Evolutionary conservation across 495 filamentous ascomycete species (phyloP), one percentile per base, ranked within the genome.

Genomic region (Penicillium bovifimosum): DNA sequence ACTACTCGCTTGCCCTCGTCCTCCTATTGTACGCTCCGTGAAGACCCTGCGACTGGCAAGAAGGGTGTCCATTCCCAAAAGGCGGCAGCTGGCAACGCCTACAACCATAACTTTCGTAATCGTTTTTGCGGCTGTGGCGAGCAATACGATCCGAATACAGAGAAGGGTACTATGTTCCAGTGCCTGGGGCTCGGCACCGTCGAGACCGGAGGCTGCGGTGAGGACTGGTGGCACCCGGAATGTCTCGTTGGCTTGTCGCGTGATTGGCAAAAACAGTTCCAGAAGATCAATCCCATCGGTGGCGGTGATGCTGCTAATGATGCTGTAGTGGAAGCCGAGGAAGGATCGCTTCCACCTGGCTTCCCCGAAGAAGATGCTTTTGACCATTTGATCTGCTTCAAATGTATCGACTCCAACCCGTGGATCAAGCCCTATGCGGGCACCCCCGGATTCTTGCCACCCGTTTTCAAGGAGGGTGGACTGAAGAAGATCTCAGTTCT

Each of bases 111-210:
- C 69, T 97, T 92, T 57, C 80, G 80, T 57, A 96, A 96, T 55
- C 80, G 80, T 46, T 99, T 97, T 69, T 99, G 95, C 66, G 88
- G 86, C 10, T 99, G 95, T 62, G 82, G 78, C 26, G 82, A 90
- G 60, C 78, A 90, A 46, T 99, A 99, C 62, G 84, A 95, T 60
- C 80, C 90, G 0, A 73, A 90, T 35, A 74, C 85, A 62, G 90
- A 99, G 67, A 91, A 90, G 58, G 93, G 93, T 2, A 96, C 90
- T n/a, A 99, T 99, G 95, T 97, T 92, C 64, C 95, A 99, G 70
- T 99, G 95, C 66, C 66, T 97, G 2, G 90, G 91, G 0, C 77
- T 99, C 4, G 91, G 90, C 0, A 84, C 82, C 0, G 80, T 80
- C 31, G 86, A 86, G 57, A 84, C 85, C 3, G 90, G 89, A 8